Base-by-base conservation (phyloP, 805 yeast genomes). In the Teunomyces aglyptinius region DNA sequence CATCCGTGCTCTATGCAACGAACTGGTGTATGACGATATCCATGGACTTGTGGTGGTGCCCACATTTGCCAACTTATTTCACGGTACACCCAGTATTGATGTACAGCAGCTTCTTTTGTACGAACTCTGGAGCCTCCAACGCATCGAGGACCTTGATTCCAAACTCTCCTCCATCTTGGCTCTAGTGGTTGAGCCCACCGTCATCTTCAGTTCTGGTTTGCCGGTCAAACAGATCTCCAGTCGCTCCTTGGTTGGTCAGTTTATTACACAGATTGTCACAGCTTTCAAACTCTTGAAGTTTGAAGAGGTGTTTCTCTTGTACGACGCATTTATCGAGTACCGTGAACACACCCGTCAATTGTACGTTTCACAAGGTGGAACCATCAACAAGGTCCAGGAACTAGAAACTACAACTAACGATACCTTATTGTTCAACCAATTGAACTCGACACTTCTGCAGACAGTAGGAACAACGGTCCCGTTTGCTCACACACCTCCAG, bases 131-230 rank as follows among this genome's bases (percentile, higher is more conserved):
- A 56, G 61, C 0, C 62, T 82, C 40, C 58, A 69, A 13, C 70
- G 80, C 0, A 65, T 80, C 12, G 86, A 82, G 49, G 61, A 64
- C 3, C 63, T 82, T 32, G 75, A 76, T 49, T 56, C 69, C 2
- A 71, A 68, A 50, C 52, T 60, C 6, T 43, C 47, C 10, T 48
- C 46, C 3, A 43, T 55, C 2, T 49, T 41, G 29, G 45, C 38
- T 4, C 27, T 41, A 6, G 46, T 58, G 1, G 54, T 50, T 33
- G 52, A 47, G 3, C 53, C 55, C 4, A 33, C 47, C 11, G 41
- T 41, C 6, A 50, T 57, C 8, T 41, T 32, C 8, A 46, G 34
- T 5, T 31, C 33, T 6, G 29, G 31, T 3, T 16, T n/a, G 5
- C 13, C 35, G 6, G 16, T 18, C 11, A 28, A 44, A 10, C 50